Base-by-base conservation (phyloP, 2,329 filamentous ascomycete species). In the Diaporthe longicolla region DNA sequence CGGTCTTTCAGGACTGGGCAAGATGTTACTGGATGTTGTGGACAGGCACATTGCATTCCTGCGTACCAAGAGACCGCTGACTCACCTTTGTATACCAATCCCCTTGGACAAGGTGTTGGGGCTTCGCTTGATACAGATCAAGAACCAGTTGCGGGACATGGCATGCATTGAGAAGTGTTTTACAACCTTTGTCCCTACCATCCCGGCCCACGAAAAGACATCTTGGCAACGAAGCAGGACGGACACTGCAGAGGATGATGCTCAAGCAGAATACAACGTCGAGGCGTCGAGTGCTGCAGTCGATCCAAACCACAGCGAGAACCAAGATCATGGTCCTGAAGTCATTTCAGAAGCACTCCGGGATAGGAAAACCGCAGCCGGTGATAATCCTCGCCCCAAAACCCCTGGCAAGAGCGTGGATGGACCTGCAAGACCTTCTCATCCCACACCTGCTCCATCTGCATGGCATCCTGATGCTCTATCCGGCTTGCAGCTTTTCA, bases 21-120 rank as follows among this genome's bases (percentile, higher is more conserved):
- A 21, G 40, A 65, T 65, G 37, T 11, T 48, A 9, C 10, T 59
- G 32, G 21, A 59, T 24, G 55, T 40, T 59, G 15, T 65, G 59
- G 59, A 48, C 40, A 48, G 59, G n/a, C 59, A 65, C 59, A 65
- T 65, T 26, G 4, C 37, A 19, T 65, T 65, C 24, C 8, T 48
- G 40, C n/a, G 3, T 3, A 45, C 59, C 24, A 65, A 32, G 59
- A 45, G 32, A 32, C 59, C 59, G 32, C 17, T 65, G 43, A n/a
- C 61, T 13, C 43, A 19, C 21, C 61, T 50, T 1, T 3, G n/a
- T 3, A 19, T 15, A 17, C 17, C 26, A 15, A 21, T 65, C 1
- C 26, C 17, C 6, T 24, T 32, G 11, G 17, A 65, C 0, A 35
- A 50, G 17, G 1, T 26, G 17, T 35, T 65, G 3, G 21, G 26